A percentile compares a stretch with the other conserved stretches of the same genome.
phyloP scores from a whole-genome alignment of 805 yeast species.

The Kluyveromyces starmeri region DNA sequence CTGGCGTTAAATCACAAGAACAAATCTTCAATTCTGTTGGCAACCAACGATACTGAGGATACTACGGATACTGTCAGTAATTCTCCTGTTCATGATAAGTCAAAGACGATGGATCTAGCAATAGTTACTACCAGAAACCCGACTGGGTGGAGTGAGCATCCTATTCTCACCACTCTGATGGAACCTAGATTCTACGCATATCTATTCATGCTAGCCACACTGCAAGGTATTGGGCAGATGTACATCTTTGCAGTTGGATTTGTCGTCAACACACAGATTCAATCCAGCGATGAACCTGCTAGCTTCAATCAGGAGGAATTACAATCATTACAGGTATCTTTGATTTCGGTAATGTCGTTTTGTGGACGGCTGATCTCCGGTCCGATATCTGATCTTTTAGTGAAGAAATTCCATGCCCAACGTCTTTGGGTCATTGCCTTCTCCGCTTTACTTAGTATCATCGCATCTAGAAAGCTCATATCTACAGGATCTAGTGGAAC shows the following conservation, averaged over 20 bases:
- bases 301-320: constrained; percentile 33
- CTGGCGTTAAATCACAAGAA: neutral
- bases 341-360: constrained; percentile 56
- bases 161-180: constrained; percentile 17
- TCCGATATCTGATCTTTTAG: constrained; percentile 51
- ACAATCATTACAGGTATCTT: constrained; percentile 66
- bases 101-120: too few relatives aligned
- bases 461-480: constrained; percentile 30
- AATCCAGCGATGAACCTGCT: constrained; percentile 18
- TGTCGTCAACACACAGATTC: constrained; percentile 44
- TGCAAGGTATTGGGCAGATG: constrained; percentile 60
- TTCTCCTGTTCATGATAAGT: neutral
- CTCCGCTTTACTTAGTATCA: constrained; percentile 30
- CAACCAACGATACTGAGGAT: neutral
- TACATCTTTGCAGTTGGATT: constrained; percentile 70
- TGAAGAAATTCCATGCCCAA: constrained; percentile 43
- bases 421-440: constrained; percentile 55
- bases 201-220: constrained; percentile 44
- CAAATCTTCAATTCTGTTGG: neutral
- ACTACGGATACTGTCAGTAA: neutral
- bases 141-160: constrained; percentile 8
- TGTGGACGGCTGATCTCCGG: constrained; percentile 60
- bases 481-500: constrained; percentile 13
- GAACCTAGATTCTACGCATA: constrained; percentile 39
- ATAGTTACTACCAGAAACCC: neutral